A percentile compares a stretch with the other conserved stretches of the same genome.
phyloP scores from a whole-genome alignment of 1,284 basidiomycete species.

The Microbotryomycetes sp. region DNA sequence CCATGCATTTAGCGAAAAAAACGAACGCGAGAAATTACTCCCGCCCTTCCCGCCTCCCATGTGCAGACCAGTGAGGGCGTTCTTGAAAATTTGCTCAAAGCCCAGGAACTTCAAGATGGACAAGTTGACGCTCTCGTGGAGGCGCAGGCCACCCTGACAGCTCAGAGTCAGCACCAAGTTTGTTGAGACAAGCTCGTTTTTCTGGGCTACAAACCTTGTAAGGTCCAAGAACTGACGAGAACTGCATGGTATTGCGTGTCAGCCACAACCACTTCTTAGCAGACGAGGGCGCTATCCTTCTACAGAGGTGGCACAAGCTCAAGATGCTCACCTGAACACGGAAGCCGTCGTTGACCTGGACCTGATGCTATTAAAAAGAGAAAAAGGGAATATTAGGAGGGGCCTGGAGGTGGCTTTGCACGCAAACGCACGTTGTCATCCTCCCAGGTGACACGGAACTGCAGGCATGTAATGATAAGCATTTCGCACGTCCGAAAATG shows the following conservation, averaged over 20 bases:
- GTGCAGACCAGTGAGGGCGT: conserved; percentile 67
- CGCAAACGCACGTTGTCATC: conserved; percentile 49
- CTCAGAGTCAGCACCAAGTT: not conserved
- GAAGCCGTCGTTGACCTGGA: conserved; percentile 68
- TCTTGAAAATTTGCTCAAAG: conserved; percentile 76
- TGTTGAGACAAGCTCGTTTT: not conserved
- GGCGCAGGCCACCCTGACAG: conserved; percentile 60
- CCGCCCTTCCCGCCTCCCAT: conserved; percentile 61
- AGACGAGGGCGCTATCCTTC: not conserved
- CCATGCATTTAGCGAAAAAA: not conserved
- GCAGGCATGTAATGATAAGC: not conserved
- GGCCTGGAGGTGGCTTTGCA: not conserved
- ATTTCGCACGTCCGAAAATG: conserved; percentile 8
- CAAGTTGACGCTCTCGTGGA: conserved; percentile 74
- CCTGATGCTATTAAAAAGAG: conserved; percentile 38
- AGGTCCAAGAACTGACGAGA: conserved; percentile 73
- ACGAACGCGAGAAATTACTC: conserved; percentile 23
- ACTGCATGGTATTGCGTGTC: conserved; percentile 44
- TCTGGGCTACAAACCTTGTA: conserved; percentile 52
- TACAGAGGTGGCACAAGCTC: not conserved
- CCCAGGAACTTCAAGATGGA: conserved; percentile 80
- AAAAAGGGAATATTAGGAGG: not conserved
- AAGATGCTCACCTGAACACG: conserved; percentile 46
- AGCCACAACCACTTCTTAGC: not conserved
- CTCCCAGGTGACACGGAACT: conserved; percentile 74